Evolutionary conservation across 805 yeast genomes (phyloP).

Genomic region (Wickerhamiella cacticola): DNA sequence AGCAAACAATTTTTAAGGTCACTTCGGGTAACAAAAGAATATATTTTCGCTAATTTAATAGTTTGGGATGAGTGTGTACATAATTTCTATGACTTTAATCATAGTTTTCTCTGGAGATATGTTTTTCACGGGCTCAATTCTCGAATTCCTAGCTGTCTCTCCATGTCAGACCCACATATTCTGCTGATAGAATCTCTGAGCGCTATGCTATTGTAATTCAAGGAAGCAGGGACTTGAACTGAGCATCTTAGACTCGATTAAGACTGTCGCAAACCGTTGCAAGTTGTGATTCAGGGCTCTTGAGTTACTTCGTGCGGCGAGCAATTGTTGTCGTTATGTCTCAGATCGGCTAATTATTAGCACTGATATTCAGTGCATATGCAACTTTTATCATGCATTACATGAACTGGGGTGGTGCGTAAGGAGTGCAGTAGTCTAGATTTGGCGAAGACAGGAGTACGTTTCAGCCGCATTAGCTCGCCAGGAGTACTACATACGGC

Average conservation of each 20-base stretch:
- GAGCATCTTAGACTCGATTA: neutral
- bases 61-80: too few relatives aligned
- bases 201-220: too few relatives aligned
- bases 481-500: neutral
- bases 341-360: neutral
- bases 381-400: neutral
- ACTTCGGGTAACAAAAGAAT: too few relatives aligned
- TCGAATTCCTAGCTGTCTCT: too few relatives aligned
- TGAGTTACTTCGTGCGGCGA: neutral
- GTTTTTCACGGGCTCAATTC: too few relatives aligned
- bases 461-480: constrained; percentile 2
- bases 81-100: too few relatives aligned
- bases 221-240: too few relatives aligned
- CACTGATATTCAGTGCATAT: neutral
- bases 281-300: neutral
- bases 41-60: too few relatives aligned
- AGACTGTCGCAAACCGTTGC: neutral
- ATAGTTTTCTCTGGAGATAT: too few relatives aligned
- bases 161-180: neutral
- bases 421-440: neutral
- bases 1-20: too few relatives aligned
- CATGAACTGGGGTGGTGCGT: neutral
- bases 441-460: neutral
- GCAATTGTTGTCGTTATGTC: neutral
- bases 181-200: neutral